Evolutionary conservation across 768 basidiomycete genomes (phyloP).

Genomic region (Arthromyces matolae): DNA sequence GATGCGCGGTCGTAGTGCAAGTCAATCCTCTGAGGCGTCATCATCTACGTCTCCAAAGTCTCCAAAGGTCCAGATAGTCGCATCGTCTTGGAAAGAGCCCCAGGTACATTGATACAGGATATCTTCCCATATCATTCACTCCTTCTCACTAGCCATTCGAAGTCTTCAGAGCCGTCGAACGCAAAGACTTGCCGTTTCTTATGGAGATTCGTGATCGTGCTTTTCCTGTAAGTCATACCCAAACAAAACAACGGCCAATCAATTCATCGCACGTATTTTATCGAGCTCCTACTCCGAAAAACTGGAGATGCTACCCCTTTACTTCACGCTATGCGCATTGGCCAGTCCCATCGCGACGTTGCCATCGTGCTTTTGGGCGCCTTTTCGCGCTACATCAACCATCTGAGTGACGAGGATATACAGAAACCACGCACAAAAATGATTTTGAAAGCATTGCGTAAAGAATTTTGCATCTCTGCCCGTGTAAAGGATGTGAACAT

Average conservation of each 20-base stretch:
- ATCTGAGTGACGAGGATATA: conserved; percentile 80
- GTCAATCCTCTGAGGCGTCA: conserved; percentile 19
- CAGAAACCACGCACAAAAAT: conserved; percentile 62
- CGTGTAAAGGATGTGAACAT: background rate
- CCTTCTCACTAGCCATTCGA: conserved; percentile 40
- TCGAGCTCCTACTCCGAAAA: conserved; percentile 75
- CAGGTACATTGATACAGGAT: conserved; percentile 32
- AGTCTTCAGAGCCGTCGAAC: conserved; percentile 81
- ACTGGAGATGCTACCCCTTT: conserved; percentile 85
- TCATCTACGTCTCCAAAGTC: conserved; percentile 15
- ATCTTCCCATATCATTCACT: background rate
- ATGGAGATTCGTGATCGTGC: conserved; percentile 81
- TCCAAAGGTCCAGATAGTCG: conserved; percentile 7
- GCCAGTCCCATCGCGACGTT: conserved; percentile 71
- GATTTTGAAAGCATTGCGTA: conserved; percentile 77
- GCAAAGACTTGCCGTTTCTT: conserved; percentile 74
- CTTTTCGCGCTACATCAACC: conserved; percentile 88
- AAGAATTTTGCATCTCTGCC: conserved; percentile 18
- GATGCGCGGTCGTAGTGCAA: conserved; percentile 18
- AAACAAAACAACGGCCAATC: too few relatives aligned
- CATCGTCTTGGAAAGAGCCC: conserved; percentile 49
- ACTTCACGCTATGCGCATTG: conserved; percentile 85
- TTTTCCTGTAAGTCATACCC: conserved; percentile 57
- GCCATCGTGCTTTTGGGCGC: conserved; percentile 87
- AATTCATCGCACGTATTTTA: background rate